phyloP scores from a whole-genome alignment of 345 rosid species.

The Clarkia xantiana region DNA sequence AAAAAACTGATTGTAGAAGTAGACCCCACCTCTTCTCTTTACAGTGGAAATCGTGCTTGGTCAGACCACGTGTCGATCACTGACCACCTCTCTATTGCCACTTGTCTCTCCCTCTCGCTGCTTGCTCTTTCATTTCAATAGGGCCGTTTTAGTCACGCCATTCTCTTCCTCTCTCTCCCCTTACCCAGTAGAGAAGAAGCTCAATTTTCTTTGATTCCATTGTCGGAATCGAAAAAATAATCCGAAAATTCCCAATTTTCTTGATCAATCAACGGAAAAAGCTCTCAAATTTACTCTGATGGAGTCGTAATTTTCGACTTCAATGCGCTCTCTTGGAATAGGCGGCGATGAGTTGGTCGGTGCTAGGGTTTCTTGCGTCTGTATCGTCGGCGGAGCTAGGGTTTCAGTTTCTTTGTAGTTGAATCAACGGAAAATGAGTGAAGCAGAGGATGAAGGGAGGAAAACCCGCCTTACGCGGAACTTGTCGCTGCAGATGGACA shows the following conservation, averaged over 20 bases:
- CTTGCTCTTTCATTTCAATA: neutral
- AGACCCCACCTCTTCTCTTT: conserved; percentile 5
- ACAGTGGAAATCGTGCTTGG: conserved; percentile 11
- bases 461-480: conserved; percentile 35
- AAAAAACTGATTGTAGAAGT: neutral
- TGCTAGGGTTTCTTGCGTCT: no score
- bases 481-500: conserved; percentile 45
- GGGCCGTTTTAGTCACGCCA: neutral
- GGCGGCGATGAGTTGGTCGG: no score
- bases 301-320: no score
- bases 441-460: conserved; percentile 28
- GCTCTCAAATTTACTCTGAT: no score
- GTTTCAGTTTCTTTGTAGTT: no score
- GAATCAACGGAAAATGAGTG: conserved; percentile 30
- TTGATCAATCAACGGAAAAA: no score
- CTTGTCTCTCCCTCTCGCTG: conserved; percentile 19
- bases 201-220: neutral
- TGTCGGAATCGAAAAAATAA: neutral
- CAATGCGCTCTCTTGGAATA: no score
- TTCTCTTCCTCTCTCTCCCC: conserved; percentile 1
- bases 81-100: conserved; percentile 37
- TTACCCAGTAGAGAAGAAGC: neutral
- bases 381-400: no score
- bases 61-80: conserved; percentile 54
- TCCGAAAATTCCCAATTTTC: neutral